phyloP scores from a whole-genome alignment of 2,329 filamentous ascomycete genomes.

The Pseudophaeomoniella oleicola region DNA sequence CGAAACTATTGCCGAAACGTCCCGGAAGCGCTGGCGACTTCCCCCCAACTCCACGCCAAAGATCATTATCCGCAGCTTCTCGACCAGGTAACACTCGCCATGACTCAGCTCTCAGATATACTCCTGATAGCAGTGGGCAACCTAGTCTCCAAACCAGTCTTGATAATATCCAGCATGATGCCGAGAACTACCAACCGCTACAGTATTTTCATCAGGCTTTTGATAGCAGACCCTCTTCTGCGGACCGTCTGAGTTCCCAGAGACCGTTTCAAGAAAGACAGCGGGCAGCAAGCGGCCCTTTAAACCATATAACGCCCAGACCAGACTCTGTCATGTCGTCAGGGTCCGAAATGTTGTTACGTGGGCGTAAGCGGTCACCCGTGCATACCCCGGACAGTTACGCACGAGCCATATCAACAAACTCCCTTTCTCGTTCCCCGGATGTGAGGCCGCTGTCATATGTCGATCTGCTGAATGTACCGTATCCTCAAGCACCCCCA shows the following conservation, averaged over 20 bases:
- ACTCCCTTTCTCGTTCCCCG: constrained; percentile 38
- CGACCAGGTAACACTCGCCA: background rate
- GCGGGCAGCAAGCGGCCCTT: background rate
- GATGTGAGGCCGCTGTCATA: constrained; percentile 45
- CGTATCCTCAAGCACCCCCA: constrained; percentile 66
- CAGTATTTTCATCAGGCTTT: constrained; percentile 37
- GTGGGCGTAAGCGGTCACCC: constrained; percentile 45
- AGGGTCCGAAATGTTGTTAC: constrained; percentile 49
- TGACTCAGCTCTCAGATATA: background rate
- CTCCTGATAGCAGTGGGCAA: background rate
- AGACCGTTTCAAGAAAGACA: background rate
- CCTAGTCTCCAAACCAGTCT: background rate
- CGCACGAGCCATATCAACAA: constrained; percentile 33
- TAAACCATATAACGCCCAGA: constrained; percentile 20
- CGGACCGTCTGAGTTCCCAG: background rate
- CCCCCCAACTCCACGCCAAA: background rate
- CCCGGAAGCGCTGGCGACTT: background rate
- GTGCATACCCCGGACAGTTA: constrained; percentile 32
- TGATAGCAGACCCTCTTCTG: constrained; percentile 16
- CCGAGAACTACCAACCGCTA: constrained; percentile 29
- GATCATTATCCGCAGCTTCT: constrained; percentile 3
- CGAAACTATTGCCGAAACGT: constrained; percentile 5
- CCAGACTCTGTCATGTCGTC: constrained; percentile 66
- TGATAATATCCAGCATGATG: constrained; percentile 1
- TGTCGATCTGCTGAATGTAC: constrained; percentile 48